Evolutionary conservation across 176 grass and related monocot genomes (phyloP).

Genomic region (Zea mays): DNA sequence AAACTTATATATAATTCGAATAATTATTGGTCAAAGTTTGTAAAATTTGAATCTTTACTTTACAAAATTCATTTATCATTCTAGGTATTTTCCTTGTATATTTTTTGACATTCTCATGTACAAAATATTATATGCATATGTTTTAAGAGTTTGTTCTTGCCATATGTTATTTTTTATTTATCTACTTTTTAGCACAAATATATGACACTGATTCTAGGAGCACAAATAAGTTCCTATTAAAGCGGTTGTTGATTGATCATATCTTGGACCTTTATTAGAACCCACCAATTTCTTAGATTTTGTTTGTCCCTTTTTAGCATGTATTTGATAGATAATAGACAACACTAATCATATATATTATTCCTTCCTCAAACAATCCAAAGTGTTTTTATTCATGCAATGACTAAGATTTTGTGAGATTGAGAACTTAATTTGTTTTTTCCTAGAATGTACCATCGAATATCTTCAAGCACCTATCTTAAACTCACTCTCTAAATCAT

Average conservation of each 20-base stretch:
- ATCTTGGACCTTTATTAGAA: slow-evolving; percentile 17
- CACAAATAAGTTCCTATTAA: slow-evolving; percentile 41
- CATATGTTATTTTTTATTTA: slow-evolving; percentile 1
- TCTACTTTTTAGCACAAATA: too few species aligned
- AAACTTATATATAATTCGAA: not conserved
- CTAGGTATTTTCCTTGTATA: not conserved
- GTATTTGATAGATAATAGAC: slow-evolving; percentile 14
- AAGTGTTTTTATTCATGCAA: not conserved
- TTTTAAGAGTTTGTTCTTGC: not conserved
- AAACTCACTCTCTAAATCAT: not conserved
- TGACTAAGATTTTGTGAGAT: slow-evolving; percentile 10
- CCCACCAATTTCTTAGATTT: slow-evolving; percentile 19
- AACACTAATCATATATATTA: slow-evolving; percentile 3
- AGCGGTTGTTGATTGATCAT: slow-evolving; percentile 24
- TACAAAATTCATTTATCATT: not conserved
- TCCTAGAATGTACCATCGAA: not conserved
- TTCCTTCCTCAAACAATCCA: slow-evolving; percentile 21
- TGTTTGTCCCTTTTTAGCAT: slow-evolving; percentile 22
- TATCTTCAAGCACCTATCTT: not conserved
- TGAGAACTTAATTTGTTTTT: not conserved
- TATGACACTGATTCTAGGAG: not conserved
- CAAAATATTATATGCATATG: not conserved
- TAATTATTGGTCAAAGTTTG: not conserved
- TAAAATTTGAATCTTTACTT: not conserved
- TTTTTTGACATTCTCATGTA: not conserved